Evolutionary conservation across 2,329 filamentous ascomycete genomes (phyloP).

Genomic region (Seiridium cupressi): DNA sequence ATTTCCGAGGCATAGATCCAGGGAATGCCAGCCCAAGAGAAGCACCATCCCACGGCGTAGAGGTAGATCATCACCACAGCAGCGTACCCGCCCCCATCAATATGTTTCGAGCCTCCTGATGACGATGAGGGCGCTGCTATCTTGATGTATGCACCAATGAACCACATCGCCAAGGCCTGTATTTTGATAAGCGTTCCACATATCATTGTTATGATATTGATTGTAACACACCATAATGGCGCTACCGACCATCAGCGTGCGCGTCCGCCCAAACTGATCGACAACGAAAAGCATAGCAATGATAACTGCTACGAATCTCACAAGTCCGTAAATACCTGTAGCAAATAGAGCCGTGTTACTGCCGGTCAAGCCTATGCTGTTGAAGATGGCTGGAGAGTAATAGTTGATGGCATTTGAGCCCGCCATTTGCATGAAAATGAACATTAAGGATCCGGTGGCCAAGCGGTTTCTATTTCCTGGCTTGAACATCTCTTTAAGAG

Average conservation of each 20-base stretch:
- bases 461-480: background rate
- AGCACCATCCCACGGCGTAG: constrained; percentile 20
- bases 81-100: constrained; percentile 13
- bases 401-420: constrained; percentile 70
- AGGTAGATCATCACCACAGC: constrained; percentile 18
- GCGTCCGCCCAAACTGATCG: constrained; percentile 19
- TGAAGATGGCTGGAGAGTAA: constrained; percentile 69
- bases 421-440: constrained; percentile 4
- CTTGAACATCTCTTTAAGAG: background rate
- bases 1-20: constrained; percentile 25
- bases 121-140: constrained; percentile 9
- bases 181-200: background rate
- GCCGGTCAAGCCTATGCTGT: constrained; percentile 43
- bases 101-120: background rate
- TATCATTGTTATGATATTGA: background rate
- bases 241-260: constrained; percentile 17
- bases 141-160: constrained; percentile 20
- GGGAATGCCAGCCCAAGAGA: constrained; percentile 24
- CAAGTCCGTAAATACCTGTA: constrained; percentile 74
- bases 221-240: constrained; percentile 15
- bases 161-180: constrained; percentile 18
- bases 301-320: constrained; percentile 68
- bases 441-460: background rate
- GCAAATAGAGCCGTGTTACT: constrained; percentile 50
- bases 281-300: constrained; percentile 40